Evolutionary conservation across 1,139 yeast species (phyloP), one percentile per base, ranked within the genome.

Genomic region (Debaryomyces singareniensis): DNA sequence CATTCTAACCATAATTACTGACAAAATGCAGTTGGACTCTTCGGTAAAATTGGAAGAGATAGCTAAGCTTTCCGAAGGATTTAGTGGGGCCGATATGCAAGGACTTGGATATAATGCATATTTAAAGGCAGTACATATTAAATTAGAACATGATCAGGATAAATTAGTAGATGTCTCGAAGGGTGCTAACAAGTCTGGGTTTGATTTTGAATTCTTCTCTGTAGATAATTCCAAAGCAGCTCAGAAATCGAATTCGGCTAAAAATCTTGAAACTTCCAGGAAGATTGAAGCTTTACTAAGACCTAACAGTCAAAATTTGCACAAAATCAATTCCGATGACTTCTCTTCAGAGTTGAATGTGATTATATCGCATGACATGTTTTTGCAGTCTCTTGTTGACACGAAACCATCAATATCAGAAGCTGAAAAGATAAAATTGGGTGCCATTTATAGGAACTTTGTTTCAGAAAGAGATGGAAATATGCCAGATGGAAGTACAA

Each of bases 11-110:
- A 75, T 86, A 4, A 75, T 84, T 29, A 70, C 80, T 4, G 57
- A 58, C 15, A 72, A 75, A 35, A 76, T 79, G 74, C 64, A 64
- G 25, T 49, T 74, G 15, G 57, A 49, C 5, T 55, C 53, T 1
- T 79, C 68, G 29, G 81, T 81, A 9, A 58, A 73, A 27, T 55
- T 87, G 26, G 54, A 55, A 1, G 65, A 56, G 11, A 61, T 87
- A 30, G 91, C 95, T 0, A 44, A 49, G 12, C 44, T 53, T 5
- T 78, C 95, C 0, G 74, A 68, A 2, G 96, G 96, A 0, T 89
- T 74, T 45, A 83, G 96, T 22, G 96, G 96, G 9, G 98, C 98
- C 1, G 98, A 91, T 57, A 62, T 91, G 53, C 97, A 89, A 56
- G 96, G 96, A 0, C 61, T 91, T 30, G 80, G 89, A 26, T 89